Base-by-base conservation (phyloP, 768 basidiomycete species). In the Agrocybe praecox region DNA sequence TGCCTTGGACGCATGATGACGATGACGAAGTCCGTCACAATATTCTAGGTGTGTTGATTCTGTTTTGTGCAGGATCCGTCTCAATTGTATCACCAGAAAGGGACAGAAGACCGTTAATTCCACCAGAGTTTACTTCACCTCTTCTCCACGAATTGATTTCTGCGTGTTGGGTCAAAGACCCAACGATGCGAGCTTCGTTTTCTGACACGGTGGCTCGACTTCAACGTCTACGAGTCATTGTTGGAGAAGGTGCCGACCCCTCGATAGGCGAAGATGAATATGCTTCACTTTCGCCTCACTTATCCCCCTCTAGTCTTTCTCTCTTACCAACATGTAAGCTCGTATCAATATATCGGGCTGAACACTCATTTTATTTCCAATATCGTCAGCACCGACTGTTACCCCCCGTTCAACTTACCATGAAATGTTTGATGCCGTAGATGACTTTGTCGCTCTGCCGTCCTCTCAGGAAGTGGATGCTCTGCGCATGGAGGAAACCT, bases 101-200 rank as follows among this genome's bases (percentile, higher is more conserved):
- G 56, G 74, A 84, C 42, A 74, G 69, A 29, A 82, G 86, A 11
- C 85, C 86, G 2, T 48, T 71, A 1, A 68, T 88, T 18, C 84
- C 84, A n/a, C 47, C 32, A 40, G 64, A 45, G 64, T 76, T 44
- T 63, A 66, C 50, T 62, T 76, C 59, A 65, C 68, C 46, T 69
- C 69, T 2, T 62, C 68, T 78, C 42, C 72, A 74, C 61, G 69
- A 75, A 22, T 66, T 88, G 40, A 72, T 90, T 24, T 65, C 67
- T 5, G 47, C 67, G 4, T 87, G 84, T 59, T 90, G 90, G 89
- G 69, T 77, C 45, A 73, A 70, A 2, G 75, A 83, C 49, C 82
- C 87, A 1, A 61, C 65, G 7, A 56, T 63, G n/a, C 79, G 90
- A 0, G 83, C 85, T 3, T 57, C 76, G 0, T 92, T 91, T 63